Evolutionary conservation across 345 rosid species (phyloP).

Genomic region (Bruguiera parviflora): DNA sequence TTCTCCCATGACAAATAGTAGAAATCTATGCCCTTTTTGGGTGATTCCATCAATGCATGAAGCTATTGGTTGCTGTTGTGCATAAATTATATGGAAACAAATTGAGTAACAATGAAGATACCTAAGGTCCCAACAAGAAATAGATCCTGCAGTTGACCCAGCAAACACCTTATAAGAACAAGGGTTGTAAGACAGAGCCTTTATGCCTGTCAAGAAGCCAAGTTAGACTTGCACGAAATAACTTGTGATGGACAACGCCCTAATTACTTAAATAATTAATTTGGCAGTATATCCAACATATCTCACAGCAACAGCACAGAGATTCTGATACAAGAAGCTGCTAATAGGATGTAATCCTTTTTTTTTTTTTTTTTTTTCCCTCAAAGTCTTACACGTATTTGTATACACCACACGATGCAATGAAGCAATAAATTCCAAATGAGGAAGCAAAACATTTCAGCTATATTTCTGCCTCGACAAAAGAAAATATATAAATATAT

Average conservation of each 20-base stretch:
- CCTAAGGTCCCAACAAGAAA: slow-evolving; percentile 91
- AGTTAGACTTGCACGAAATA: slow-evolving; percentile 6
- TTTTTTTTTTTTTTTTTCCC: not conserved
- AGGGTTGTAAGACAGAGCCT: slow-evolving; percentile 61
- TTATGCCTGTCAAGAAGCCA: slow-evolving; percentile 54
- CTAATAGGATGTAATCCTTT: not conserved
- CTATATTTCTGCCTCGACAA: no score
- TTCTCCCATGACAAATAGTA: not conserved
- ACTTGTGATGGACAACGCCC: not conserved
- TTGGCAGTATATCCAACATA: not conserved
- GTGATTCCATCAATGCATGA: no score
- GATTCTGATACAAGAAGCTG: not conserved
- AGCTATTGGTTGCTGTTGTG: not conserved
- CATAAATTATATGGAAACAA: not conserved
- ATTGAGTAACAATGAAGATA: slow-evolving; percentile 15
- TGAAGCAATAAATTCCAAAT: no score
- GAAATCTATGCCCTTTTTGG: not conserved
- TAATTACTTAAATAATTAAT: not conserved
- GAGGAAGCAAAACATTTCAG: no score
- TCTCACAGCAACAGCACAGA: slow-evolving; percentile 1
- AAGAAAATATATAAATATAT: not conserved
- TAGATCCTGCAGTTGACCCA: slow-evolving; percentile 70
- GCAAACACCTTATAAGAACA: slow-evolving; percentile 55
- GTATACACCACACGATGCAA: no score
- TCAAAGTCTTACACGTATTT: no score